These are phyloP conservation scores for Comarum palustre DNA, from an alignment of 306 rosid species.

Conservation along the genomic window DNA sequence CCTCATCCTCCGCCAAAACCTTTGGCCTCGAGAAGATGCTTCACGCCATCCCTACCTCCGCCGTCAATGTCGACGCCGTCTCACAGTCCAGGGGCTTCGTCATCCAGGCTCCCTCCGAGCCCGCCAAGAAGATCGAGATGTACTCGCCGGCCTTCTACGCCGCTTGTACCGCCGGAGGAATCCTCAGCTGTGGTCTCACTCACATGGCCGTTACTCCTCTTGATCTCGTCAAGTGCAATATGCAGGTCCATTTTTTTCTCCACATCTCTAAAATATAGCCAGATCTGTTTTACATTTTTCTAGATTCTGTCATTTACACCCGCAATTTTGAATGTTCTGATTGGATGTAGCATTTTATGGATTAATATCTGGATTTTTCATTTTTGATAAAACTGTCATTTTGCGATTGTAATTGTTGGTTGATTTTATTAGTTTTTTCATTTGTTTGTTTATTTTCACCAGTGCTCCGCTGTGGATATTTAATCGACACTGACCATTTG, in stretches of 20 bases:
- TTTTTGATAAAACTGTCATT: background rate
- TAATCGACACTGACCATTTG: background rate
- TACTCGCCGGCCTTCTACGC: slow-evolving; percentile 86
- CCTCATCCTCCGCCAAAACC: slow-evolving; percentile 44
- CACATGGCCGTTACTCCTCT: slow-evolving; percentile 96
- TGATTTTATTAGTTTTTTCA: background rate
- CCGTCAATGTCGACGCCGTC: slow-evolving; percentile 7
- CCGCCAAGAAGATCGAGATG: slow-evolving; percentile 64
- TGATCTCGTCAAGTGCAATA: slow-evolving; percentile 94
- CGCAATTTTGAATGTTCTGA: background rate
- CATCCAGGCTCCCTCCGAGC: slow-evolving; percentile 63
- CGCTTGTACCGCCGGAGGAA: slow-evolving; percentile 86
- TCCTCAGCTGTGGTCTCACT: slow-evolving; percentile 86
- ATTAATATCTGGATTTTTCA: background rate
- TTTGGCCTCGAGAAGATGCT: slow-evolving; percentile 57
- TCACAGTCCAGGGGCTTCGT: slow-evolving; percentile 30
- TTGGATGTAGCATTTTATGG: background rate
- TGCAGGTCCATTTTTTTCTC: slow-evolving; percentile 66
- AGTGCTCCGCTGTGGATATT: background rate
- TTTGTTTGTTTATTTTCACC: background rate
- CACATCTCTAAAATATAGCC: background rate
- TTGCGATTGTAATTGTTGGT: background rate
- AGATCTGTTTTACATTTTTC: slow-evolving; percentile 36
- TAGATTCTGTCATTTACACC: background rate
- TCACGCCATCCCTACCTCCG: slow-evolving; percentile 14